Base-by-base conservation (phyloP, 192 early-diverging fungal genomes). In the Umbelopsis vinacea region DNA sequence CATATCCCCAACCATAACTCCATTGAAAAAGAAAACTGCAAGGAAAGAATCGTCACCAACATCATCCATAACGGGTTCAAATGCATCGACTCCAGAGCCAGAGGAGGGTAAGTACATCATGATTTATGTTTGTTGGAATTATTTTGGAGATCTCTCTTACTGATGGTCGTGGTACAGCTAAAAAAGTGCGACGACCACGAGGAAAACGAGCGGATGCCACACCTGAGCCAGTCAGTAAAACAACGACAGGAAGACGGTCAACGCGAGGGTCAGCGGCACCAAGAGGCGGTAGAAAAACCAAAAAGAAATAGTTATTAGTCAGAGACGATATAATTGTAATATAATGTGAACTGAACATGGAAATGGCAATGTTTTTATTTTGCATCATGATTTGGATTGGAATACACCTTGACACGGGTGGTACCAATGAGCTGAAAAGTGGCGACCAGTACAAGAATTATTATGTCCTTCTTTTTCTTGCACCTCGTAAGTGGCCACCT, bases 11-110 rank as follows among this genome's bases (percentile, higher is more conserved):
- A 29, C 66, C 80, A 57, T 63, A 35, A 37, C 57, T 7, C 45
- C 75, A 3, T 82, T 78, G 48, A 71, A 82, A 43, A 80, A 75
- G 6, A 79, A 81, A 6, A 38, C 74, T 0, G 74, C 68, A 8
- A 75, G 82, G 24, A 71, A 81, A 35, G 84, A 85, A 26, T 76
- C 74, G 23, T 86, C 85, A 0, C 85, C 83, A 7, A 78, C 85
- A 9, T 73, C 77, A 2, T 82, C 84, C 2, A 74, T 81, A 6
- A 74, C 78, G 4, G 81, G 79, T 24, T 86, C 85, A 0, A 78
- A 74, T 57, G 78, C 85, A 1, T 84, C 85, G 0, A 84, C 84
- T 26, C 82, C 85, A 11, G 85, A 85, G 10, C 82, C 83, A 45
- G 85, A 86, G 52, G 85, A 86, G 52, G 69, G 85, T 86, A 79